A percentile compares a stretch with the other conserved stretches of the same genome.
Conservation (phyloP, 1,139 yeast species). For the Magnusiomyces tetraspermus region DNA sequence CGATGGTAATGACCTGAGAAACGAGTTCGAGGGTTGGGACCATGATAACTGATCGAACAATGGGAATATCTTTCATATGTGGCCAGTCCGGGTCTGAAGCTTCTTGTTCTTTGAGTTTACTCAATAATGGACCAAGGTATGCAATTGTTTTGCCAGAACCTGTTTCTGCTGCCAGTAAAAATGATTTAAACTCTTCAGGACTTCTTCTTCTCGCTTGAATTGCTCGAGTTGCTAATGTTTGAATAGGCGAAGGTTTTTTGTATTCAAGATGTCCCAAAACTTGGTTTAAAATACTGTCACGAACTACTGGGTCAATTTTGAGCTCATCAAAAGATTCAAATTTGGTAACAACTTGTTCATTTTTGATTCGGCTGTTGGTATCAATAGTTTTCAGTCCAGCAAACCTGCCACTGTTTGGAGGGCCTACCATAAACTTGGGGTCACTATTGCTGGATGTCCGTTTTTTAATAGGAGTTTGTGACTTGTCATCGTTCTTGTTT, state of each 20-base stretch:
- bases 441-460: constrained; percentile 6
- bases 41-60: constrained; percentile 58
- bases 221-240: constrained; percentile 46
- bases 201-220: constrained; percentile 31
- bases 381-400: constrained; percentile 31
- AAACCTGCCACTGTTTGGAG: constrained; percentile 28
- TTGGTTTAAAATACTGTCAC: constrained; percentile 54
- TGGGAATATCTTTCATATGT: constrained; percentile 32
- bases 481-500: too few species aligned
- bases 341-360: constrained; percentile 37
- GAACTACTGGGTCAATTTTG: constrained; percentile 55
- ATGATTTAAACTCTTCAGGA: constrained; percentile 43
- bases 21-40: constrained; percentile 88
- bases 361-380: constrained; percentile 27
- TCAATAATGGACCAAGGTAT: constrained; percentile 65
- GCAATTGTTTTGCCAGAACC: constrained; percentile 97
- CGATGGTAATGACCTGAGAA: constrained; percentile 57
- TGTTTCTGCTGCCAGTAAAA: constrained; percentile 88
- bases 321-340: constrained; percentile 56
- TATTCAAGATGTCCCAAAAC: constrained; percentile 30
- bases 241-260: constrained; percentile 52
- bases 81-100: constrained; percentile 21
- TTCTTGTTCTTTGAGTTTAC: constrained; percentile 47
- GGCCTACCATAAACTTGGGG: constrained; percentile 17
- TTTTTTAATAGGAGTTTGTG: neutral